Percentiles rank a stretch among this genome's conserved stretches.
Conservation (phyloP, 83 land plant species). For the Diphasiastrum complanatum region DNA sequence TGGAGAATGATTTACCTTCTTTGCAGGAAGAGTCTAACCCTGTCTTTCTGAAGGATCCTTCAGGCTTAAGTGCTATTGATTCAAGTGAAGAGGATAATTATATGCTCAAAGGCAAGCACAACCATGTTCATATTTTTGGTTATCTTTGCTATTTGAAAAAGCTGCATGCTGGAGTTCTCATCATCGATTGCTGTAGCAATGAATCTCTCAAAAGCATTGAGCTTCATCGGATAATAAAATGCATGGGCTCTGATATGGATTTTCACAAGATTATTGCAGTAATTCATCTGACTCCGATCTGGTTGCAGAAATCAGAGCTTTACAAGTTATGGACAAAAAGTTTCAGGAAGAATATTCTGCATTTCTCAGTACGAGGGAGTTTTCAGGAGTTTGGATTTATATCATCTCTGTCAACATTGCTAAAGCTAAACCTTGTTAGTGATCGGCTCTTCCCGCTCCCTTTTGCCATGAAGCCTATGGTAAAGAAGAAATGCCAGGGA, state of each 20-base stretch:
- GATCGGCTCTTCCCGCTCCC: slow-evolving; percentile 27
- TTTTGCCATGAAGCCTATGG: slow-evolving; percentile 1
- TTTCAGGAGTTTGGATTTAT: slow-evolving; percentile 21
- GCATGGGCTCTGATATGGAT: slow-evolving; percentile 2
- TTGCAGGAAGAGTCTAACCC: not conserved
- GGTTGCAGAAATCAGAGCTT: slow-evolving; percentile 8
- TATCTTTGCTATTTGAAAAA: slow-evolving; percentile 33
- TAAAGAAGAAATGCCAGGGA: not conserved
- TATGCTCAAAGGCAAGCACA: not conserved
- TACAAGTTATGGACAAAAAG: slow-evolving; percentile 14
- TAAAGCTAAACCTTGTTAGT: slow-evolving; percentile 26
- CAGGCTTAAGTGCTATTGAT: not conserved
- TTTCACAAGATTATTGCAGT: slow-evolving; percentile 21
- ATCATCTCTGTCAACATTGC: slow-evolving; percentile 21
- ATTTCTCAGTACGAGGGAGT: slow-evolving; percentile 8
- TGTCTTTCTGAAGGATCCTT: not conserved
- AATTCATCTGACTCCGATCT: slow-evolving; percentile 19
- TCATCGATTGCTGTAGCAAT: slow-evolving; percentile 19
- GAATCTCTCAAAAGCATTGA: slow-evolving; percentile 10
- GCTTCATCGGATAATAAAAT: slow-evolving; percentile 13
- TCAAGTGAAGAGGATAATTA: not conserved
- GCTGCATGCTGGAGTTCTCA: slow-evolving; percentile 13
- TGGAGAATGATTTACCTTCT: not conserved
- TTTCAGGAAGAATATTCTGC: not conserved
- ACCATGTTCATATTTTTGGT: slow-evolving; percentile 12